These are phyloP conservation scores for Cicer cuneatum DNA, from an alignment of 306 rosid species.

Conservation along the genomic window DNA sequence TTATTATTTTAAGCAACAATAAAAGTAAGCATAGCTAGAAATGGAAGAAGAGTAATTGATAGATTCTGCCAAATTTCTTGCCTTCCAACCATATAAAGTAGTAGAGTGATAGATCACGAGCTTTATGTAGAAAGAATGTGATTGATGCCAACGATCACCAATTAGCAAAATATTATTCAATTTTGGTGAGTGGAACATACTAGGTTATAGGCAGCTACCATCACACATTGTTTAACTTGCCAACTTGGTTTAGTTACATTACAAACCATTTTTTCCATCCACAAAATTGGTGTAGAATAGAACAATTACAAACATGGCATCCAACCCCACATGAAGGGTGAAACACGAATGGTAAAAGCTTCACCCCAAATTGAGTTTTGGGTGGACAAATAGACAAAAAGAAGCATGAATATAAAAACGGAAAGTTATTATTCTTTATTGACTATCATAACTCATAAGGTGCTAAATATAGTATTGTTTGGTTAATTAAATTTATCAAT, in stretches of 20 bases:
- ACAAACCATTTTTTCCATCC: slow-evolving; percentile 14
- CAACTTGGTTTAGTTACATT: slow-evolving; percentile 33
- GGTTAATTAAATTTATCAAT: slow-evolving; percentile 27
- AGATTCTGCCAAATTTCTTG: too few species aligned
- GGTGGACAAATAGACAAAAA: slow-evolving; percentile 22
- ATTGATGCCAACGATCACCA: slow-evolving; percentile 17
- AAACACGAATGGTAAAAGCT: slow-evolving; percentile 2
- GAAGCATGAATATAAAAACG: slow-evolving; percentile 15
- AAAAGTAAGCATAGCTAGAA: too few species aligned
- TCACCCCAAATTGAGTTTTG: slow-evolving; percentile 20
- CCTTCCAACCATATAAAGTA: slow-evolving; percentile 4
- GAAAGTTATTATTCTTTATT: slow-evolving; percentile 13
- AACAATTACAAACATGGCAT: slow-evolving; percentile 25
- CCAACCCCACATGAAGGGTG: slow-evolving; percentile 25
- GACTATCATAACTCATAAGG: neutral
- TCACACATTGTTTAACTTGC: neutral
- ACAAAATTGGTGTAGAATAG: slow-evolving; percentile 13
- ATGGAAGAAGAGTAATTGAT: too few species aligned
- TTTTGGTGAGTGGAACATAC: slow-evolving; percentile 14
- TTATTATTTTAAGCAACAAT: too few species aligned
- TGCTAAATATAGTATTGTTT: slow-evolving; percentile 32
- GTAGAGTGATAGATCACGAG: slow-evolving; percentile 14
- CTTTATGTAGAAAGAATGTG: slow-evolving; percentile 22
- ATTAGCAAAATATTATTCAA: slow-evolving; percentile 35
- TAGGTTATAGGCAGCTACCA: slow-evolving; percentile 14